A percentile compares a stretch with the other conserved stretches of the same genome.
phyloP scores from a whole-genome alignment of 495 filamentous ascomycete species.

The Filosporella fistucella region DNA sequence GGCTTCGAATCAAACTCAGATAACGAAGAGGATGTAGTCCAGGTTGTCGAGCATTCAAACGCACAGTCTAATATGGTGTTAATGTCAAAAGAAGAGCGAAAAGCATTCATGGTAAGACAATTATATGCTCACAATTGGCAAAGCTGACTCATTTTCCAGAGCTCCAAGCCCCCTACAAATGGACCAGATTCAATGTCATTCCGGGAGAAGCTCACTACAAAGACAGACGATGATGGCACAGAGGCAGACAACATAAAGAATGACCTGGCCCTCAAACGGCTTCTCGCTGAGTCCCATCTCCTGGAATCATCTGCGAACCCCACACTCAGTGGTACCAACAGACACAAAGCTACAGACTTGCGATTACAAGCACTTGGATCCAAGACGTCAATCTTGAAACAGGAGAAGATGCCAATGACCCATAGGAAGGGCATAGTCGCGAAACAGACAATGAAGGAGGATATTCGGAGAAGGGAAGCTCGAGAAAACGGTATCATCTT shows the following conservation, averaged over 20 bases:
- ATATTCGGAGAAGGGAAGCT: conserved; percentile 69
- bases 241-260: conserved; percentile 75
- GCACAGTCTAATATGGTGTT: conserved; percentile 26
- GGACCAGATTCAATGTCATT: conserved; percentile 29
- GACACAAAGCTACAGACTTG: conserved; percentile 75
- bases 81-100: conserved; percentile 63
- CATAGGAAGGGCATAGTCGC: conserved; percentile 74
- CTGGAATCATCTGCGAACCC: conserved; percentile 64
- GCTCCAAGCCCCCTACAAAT: conserved; percentile 41
- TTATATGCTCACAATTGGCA: background rate
- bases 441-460: conserved; percentile 59
- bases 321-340: conserved; percentile 56
- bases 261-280: conserved; percentile 83
- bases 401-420: conserved; percentile 79
- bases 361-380: conserved; percentile 77
- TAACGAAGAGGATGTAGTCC: conserved; percentile 24
- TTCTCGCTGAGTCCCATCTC: conserved; percentile 89
- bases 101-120: conserved; percentile 69
- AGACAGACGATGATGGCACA: conserved; percentile 34
- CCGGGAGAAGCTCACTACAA: conserved; percentile 21
- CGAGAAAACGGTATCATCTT: conserved; percentile 88
- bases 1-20: conserved; percentile 66
- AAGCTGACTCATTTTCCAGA: conserved; percentile 23
- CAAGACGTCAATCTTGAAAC: conserved; percentile 64
- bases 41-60: conserved; percentile 65